phyloP scores from a whole-genome alignment of 345 rosid genomes.

The Mercurialis annua region DNA sequence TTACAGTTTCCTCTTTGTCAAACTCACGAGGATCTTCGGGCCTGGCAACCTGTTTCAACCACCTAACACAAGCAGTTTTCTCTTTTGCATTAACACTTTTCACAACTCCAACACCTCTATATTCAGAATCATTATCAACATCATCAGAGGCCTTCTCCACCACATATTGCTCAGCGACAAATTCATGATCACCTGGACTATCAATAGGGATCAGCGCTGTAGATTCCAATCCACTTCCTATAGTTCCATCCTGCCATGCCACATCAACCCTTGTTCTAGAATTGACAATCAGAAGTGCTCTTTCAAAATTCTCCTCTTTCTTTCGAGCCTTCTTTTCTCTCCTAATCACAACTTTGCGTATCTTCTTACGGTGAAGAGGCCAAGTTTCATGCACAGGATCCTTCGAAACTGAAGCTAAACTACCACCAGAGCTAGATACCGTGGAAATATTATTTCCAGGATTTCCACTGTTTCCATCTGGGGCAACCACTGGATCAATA shows the following conservation, averaged over 20 bases:
- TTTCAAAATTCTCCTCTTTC: conserved; percentile 88
- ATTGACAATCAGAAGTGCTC: conserved; percentile 67
- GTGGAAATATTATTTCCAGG: conserved; percentile 28
- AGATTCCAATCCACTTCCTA: conserved; percentile 49
- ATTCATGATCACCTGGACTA: conserved; percentile 98
- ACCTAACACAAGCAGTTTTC: conserved; percentile 77
- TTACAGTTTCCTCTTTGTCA: conserved; percentile 80
- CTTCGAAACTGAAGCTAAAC: conserved; percentile 52
- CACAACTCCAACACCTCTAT: conserved; percentile 78
- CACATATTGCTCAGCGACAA: conserved; percentile 85
- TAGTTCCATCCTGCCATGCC: conserved; percentile 86
- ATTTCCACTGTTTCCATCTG: conserved; percentile 34
- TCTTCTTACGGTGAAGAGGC: conserved; percentile 89
- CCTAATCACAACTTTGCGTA: conserved; percentile 74
- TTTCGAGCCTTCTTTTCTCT: conserved; percentile 75
- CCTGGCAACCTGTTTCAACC: conserved; percentile 71
- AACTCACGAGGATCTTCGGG: conserved; percentile 87
- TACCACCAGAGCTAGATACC: conserved; percentile 48
- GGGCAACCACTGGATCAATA: conserved; percentile 32
- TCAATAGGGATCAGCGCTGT: conserved; percentile 77
- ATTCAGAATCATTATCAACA: conserved; percentile 53
- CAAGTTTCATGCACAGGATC: conserved; percentile 71
- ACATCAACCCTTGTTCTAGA: conserved; percentile 73
- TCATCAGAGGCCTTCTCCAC: conserved; percentile 86
- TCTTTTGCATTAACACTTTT: conserved; percentile 91